phyloP scores from a whole-genome alignment of 1,284 basidiomycete genomes.

The Cerrena zonata region DNA sequence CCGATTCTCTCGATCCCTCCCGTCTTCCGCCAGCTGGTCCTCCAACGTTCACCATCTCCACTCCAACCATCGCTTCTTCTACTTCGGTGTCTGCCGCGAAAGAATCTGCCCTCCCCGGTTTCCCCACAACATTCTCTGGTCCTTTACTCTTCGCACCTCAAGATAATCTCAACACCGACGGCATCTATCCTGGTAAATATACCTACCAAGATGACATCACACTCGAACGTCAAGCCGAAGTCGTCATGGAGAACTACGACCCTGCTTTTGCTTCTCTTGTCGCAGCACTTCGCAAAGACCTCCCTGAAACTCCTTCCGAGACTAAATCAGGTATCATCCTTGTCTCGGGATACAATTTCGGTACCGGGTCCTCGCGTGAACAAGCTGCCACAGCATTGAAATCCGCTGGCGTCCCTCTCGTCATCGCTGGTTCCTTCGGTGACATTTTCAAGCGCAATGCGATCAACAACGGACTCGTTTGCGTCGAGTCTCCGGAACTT shows the following conservation, averaged over 20 bases:
- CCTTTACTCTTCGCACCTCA: conserved; percentile 89
- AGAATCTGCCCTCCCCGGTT: conserved; percentile 70
- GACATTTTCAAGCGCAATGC: conserved; percentile 99
- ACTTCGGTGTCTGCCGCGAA: conserved; percentile 26
- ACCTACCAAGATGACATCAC: conserved; percentile 99
- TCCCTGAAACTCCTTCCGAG: conserved; percentile 7
- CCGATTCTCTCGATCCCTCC: conserved; percentile 60
- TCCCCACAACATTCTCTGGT: conserved; percentile 82
- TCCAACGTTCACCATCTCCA: conserved; percentile 56
- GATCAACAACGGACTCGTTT: conserved; percentile 97
- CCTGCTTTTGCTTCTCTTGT: conserved; percentile 77
- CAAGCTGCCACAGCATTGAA: conserved; percentile 97
- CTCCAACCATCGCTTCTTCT: conserved; percentile 27
- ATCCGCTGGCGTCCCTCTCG: conserved; percentile 86
- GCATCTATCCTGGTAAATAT: conserved; percentile 98
- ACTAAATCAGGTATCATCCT: conserved; percentile 64
- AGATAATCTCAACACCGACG: conserved; percentile 97
- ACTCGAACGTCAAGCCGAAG: conserved; percentile 85
- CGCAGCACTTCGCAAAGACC: conserved; percentile 44
- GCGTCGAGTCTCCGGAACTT: conserved; percentile 86
- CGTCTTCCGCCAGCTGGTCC: conserved; percentile 48
- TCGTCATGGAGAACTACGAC: conserved; percentile 99
- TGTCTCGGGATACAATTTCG: conserved; percentile 95
- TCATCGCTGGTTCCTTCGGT: conserved; percentile 94
- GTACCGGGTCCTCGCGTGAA: conserved; percentile 96